phyloP scores from a whole-genome alignment of 768 basidiomycete species.

The Suillus subalutaceus region DNA sequence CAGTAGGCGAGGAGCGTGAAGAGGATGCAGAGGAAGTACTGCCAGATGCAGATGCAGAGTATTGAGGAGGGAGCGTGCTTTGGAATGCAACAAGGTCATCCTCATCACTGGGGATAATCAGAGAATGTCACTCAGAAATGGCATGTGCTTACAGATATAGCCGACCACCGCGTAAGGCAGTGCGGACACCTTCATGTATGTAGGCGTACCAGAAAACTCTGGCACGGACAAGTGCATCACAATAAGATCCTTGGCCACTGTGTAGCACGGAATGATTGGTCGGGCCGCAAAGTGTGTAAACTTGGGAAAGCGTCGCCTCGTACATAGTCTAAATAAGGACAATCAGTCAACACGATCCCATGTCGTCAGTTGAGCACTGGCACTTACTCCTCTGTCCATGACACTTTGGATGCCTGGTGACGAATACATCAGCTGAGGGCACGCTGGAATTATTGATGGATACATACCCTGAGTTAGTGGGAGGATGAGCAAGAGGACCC shows the following conservation, averaged over 20 bases:
- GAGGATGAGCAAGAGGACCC: constrained; percentile 74
- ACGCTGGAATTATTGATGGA: neutral
- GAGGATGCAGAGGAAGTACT: constrained; percentile 34
- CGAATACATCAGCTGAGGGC: neutral
- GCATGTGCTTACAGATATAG: constrained; percentile 65
- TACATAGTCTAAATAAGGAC: constrained; percentile 58
- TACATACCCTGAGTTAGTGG: constrained; percentile 80
- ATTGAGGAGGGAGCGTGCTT: constrained; percentile 53
- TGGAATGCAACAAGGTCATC: constrained; percentile 81
- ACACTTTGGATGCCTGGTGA: constrained; percentile 28
- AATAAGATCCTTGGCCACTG: constrained; percentile 54
- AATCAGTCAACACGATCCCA: constrained; percentile 11
- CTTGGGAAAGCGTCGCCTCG: constrained; percentile 82
- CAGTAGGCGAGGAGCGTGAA: constrained; percentile 35
- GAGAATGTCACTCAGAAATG: neutral
- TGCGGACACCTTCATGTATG: constrained; percentile 81
- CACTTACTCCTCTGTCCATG: constrained; percentile 28
- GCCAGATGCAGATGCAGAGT: constrained; percentile 29
- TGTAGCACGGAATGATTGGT: constrained; percentile 46
- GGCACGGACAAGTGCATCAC: constrained; percentile 65
- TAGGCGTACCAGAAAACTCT: constrained; percentile 91
- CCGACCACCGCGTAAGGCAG: constrained; percentile 83
- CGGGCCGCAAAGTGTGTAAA: constrained; percentile 71
- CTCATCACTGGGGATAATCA: constrained; percentile 49
- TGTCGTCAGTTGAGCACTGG: neutral